Percentiles rank a stretch among this genome's conserved stretches.
phyloP scores from a whole-genome alignment of 768 basidiomycete species.

The Leccinellum luteum region DNA sequence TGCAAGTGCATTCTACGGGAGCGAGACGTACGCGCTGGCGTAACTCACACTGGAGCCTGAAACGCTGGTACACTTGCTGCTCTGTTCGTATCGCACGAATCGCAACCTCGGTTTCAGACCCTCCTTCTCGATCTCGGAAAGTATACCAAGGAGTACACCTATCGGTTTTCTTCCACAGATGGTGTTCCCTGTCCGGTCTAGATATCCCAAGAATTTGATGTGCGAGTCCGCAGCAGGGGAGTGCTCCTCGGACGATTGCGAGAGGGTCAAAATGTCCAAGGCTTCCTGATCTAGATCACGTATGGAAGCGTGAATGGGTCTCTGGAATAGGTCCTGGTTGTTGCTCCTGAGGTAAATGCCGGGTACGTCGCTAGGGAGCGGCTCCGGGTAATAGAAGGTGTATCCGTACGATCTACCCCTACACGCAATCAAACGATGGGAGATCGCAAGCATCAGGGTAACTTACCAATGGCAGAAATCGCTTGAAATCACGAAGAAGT shows the following conservation, averaged over 20 bases:
- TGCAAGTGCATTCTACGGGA: conserved; percentile 31
- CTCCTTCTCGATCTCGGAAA: conserved; percentile 54
- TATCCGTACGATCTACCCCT: conserved; percentile 88
- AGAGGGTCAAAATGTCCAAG: conserved; percentile 66
- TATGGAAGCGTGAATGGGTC: conserved; percentile 84
- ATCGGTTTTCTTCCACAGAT: conserved; percentile 98
- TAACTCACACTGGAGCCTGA: conserved; percentile 94
- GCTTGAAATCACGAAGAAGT: conserved; percentile 87
- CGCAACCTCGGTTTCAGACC: conserved; percentile 42
- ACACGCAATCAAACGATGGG: conserved; percentile 1
- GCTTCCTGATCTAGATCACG: conserved; percentile 82
- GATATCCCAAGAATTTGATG: conserved; percentile 60
- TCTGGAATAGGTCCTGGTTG: conserved; percentile 34
- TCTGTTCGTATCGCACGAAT: conserved; percentile 95
- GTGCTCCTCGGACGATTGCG: conserved; percentile 41
- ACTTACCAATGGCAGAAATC: conserved; percentile 98
- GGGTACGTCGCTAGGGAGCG: conserved; percentile 44
- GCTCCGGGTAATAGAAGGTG: conserved; percentile 79
- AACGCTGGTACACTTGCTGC: conserved; percentile 64
- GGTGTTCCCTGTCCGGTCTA: conserved; percentile 81
- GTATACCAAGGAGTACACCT: conserved; percentile 81
- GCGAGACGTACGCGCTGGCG: conserved; percentile 80
- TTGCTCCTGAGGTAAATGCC: conserved; percentile 52
- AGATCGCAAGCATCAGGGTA: neutral
- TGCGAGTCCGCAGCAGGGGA: conserved; percentile 56